Evolutionary conservation across 495 filamentous ascomycete genomes (phyloP), one percentile per base, ranked within the genome.

Genomic region (Aspergillus olivimuriae): DNA sequence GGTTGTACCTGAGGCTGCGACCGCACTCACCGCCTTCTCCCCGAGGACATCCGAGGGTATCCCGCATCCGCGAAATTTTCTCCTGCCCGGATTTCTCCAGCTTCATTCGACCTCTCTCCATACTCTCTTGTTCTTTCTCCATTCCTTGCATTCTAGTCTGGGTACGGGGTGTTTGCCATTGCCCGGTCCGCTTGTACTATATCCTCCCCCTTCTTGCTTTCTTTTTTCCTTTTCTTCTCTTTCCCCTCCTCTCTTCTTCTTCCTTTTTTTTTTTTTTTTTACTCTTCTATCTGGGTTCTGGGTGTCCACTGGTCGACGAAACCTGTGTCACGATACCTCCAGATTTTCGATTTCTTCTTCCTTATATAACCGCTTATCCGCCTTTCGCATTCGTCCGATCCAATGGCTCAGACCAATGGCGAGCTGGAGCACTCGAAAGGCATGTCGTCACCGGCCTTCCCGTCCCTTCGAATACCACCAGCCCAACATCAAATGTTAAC

Each of bases 11-110:
- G n/a, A n/a, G n/a, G n/a, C n/a, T n/a, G n/a, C n/a, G n/a, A n/a
- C n/a, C 32, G 26, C 46, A 39, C 33, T 26, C 34, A 44, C 37
- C 34, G 52, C 53, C 49, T 59, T 55, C 62, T 57, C 64, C 67
- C 52, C 68, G 68, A 71, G 58, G 62, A 56, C 57, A 65, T 65
- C 68, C 68, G 68, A 69, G 59, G 61, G 56, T 61, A 58, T 62
- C 52, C 66, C 63, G 65, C 55, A 55, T 53, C 63, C 57, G 61
- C 58, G 60, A 67, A 68, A 67, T 67, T 70, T 70, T 70, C 62
- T 64, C 61, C 62, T 43, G 45, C 22, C 50, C 40, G 40, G 35
- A 20, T 47, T 47, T 40, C 39, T 35, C 44, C n/a, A n/a, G n/a
- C n/a, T n/a, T n/a, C n/a, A n/a, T n/a, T n/a, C n/a, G n/a, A n/a